phyloP scores from a whole-genome alignment of 495 filamentous ascomycete genomes.

The Hypoxylon fragiforme region DNA sequence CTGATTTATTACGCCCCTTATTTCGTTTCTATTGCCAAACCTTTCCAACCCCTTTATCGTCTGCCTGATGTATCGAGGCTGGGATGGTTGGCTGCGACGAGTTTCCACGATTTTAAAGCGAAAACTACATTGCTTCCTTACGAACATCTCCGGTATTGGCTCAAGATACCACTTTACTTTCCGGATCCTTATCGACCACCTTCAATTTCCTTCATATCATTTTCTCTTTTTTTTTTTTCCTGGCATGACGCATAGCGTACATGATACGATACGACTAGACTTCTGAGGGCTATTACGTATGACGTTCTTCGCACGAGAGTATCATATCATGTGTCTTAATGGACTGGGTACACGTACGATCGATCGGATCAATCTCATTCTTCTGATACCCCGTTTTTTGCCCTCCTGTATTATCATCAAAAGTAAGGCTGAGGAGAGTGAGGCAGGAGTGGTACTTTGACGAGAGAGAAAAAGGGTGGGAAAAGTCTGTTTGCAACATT shows the following conservation, averaged over 20 bases:
- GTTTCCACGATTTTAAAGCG: constrained; percentile 7
- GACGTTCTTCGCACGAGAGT: constrained; percentile 11
- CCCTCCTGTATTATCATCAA: constrained; percentile 29
- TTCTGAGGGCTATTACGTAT: constrained; percentile 18
- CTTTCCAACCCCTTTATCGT: constrained; percentile 4
- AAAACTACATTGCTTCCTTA: constrained; percentile 5
- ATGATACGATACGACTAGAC: constrained; percentile 31
- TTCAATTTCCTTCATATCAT: background rate
- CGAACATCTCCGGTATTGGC: constrained; percentile 1
- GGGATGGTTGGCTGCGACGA: constrained; percentile 4
- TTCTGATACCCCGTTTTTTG: constrained; percentile 33
- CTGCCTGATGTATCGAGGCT: constrained; percentile 8
- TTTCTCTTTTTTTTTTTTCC: constrained; percentile 12
- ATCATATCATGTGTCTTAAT: constrained; percentile 17
- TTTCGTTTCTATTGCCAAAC: constrained; percentile 13
- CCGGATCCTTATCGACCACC: background rate
- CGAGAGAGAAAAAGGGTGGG: constrained; percentile 15
- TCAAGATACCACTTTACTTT: background rate
- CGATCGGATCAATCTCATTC: constrained; percentile 32
- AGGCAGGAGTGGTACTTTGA: constrained; percentile 29
- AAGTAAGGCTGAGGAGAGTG: constrained; percentile 24
- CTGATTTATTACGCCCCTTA: constrained; percentile 15
- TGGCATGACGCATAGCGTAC: constrained; percentile 31
- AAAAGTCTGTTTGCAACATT: constrained; percentile 9
- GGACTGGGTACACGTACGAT: constrained; percentile 18